Base-by-base conservation (phyloP, 176 grass and related monocot species). In the Paspalum notatum region DNA sequence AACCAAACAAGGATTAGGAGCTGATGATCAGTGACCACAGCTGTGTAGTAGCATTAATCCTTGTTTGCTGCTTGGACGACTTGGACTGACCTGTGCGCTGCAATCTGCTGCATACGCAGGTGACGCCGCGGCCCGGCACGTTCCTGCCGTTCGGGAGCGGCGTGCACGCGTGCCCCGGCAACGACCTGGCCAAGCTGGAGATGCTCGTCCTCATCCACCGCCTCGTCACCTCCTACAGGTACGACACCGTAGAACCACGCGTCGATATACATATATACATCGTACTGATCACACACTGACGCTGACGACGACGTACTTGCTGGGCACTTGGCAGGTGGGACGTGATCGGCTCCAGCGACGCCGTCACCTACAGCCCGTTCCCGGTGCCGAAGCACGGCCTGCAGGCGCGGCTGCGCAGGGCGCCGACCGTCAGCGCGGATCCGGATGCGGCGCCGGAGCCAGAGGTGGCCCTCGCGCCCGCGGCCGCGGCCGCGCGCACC, bases 271-370 rank as follows among this genome's bases (percentile, higher is more conserved):
- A 54, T 0, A 49, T 5, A 7, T 18, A 8, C 8, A n/a, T 53
- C 17, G 6, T 21, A 8, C 7, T 0, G 4, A 16, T n/a, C 15
- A 9, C 18, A 21, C 1, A 12, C 8, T n/a, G n/a, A n/a, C n/a
- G n/a, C n/a, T n/a, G n/a, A n/a, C n/a, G n/a, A n/a, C n/a, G n/a
- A n/a, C n/a, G n/a, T n/a, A n/a, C n/a, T n/a, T n/a, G n/a, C n/a
- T n/a, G n/a, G n/a, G n/a, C n/a, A n/a, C n/a, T n/a, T n/a, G n/a
- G 74, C 77, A 97, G 91, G 77, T 94, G 85, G 85, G 76, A 97
- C 62, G 67, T 92, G 5, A 50, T 77, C 2, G 94, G 57, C 39
- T 46, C 76, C 47, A 71, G 70, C 44, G 82, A 85, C 53, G 87
- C 85, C 69, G 77, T 90, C 46, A 88, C 84, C 84, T 92, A 91